Evolutionary conservation across 1,139 yeast genomes (phyloP), one percentile per base, ranked within the genome.

Genomic region (Pichia sp.): DNA sequence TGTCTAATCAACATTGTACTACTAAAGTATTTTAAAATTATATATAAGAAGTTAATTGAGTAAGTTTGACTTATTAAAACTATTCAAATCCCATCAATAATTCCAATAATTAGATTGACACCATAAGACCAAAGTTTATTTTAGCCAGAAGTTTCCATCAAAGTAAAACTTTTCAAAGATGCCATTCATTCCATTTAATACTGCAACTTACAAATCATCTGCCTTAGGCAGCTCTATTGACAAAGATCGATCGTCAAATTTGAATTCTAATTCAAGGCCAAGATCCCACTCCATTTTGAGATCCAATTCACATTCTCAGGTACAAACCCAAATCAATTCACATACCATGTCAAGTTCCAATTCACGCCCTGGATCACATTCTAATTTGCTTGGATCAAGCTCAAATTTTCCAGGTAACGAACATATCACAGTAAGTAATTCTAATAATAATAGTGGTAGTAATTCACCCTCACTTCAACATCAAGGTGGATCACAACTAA

Each of bases 101-200:
- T n/a, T n/a, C n/a, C n/a, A n/a, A n/a, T n/a, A n/a, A n/a, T n/a
- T n/a, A n/a, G n/a, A 6, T 13, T 29, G 3, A n/a, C 16, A 6
- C 7, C 32, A 29, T 12, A 29, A 12, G 32, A 15, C 7, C 13
- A 12, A 29, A 29, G 13, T 13, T 12, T 15, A 12, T 12, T 12
- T n/a, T n/a, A n/a, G n/a, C n/a, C n/a, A n/a, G n/a, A n/a, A n/a
- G n/a, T n/a, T n/a, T n/a, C n/a, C n/a, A 20, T 22, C 7, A n/a
- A 7, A 13, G 3, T 20, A 20, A 13, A 20, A n/a, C n/a, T 35
- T 13, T 35, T 13, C 12, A 6, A 26, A 16, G n/a, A 45, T 45
- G 48, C 48, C 48, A 25, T 45, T 45, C 32, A 41, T 45, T 35
- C 48, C 48, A 25, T 45, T 45, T n/a, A 36, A 23, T 38, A 34